These are phyloP conservation scores for Xylariaceae sp. DNA, from an alignment of 2,329 filamentous ascomycete genomes.

Conservation along the genomic window DNA sequence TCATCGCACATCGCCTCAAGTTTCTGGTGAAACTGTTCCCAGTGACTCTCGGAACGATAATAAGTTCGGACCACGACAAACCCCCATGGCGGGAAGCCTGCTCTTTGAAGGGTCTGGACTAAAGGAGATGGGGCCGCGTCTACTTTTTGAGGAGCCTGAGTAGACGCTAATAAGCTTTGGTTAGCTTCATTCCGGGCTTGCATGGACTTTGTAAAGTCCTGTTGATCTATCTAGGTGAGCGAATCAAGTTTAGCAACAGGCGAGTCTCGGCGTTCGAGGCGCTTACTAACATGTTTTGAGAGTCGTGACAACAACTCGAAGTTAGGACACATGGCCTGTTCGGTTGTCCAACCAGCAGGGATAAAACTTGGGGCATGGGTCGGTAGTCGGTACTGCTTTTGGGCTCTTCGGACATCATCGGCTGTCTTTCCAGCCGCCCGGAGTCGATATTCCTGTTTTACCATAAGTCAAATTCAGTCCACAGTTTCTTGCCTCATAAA, in stretches of 20 bases:
- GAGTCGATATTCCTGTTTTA: constrained; percentile 7
- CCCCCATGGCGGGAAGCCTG: constrained; percentile 9
- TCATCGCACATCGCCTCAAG: background rate
- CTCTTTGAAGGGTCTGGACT: constrained; percentile 10
- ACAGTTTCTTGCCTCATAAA: background rate
- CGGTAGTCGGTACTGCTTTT: background rate
- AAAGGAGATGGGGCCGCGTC: constrained; percentile 12
- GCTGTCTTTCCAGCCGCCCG: constrained; percentile 8
- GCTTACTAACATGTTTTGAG: background rate
- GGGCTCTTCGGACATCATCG: constrained; percentile 5
- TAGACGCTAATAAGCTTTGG: background rate
- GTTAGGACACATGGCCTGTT: constrained; percentile 10
- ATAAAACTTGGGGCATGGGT: background rate
- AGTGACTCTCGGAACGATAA: constrained; percentile 5
- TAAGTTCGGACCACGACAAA: constrained; percentile 10
- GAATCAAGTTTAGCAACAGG: too few relatives aligned
- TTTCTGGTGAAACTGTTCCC: background rate
- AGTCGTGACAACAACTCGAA: constrained; percentile 4
- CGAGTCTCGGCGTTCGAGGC: too few relatives aligned
- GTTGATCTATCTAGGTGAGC: background rate
- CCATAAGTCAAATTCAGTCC: background rate
- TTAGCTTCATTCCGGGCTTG: constrained; percentile 8
- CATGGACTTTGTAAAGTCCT: constrained; percentile 12
- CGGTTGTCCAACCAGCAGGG: constrained; percentile 11
- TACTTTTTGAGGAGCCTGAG: too few relatives aligned